Base-by-base conservation (phyloP, 116 monocot species). In the Cymodocea nodosa region DNA sequence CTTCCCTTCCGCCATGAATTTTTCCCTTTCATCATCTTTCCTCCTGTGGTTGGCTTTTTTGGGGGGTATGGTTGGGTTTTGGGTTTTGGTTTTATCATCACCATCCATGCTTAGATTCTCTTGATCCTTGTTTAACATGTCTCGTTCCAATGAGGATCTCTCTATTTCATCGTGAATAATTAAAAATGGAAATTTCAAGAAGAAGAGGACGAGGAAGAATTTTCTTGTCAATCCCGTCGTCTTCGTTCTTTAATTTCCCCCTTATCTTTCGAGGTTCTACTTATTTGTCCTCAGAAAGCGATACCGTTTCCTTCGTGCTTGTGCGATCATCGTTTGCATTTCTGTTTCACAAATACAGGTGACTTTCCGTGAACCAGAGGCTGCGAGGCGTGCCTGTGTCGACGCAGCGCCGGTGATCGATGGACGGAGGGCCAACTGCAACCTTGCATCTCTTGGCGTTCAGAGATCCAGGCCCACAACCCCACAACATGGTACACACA, bases 381-480 rank as follows among this genome's bases (percentile, higher is more conserved):
- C 89, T 0, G 93, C 93, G 36, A 79, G 70, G 89, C 67, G 76
- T 54, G 89, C 94, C 9, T 94, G 94, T 49, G 73, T 82, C 0
- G 94, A 94, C 73, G 80, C 89, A 0, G 68, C 86, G 0, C 94
- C 94, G 30, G 89, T 94, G 79, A 94, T 94, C 62, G 89, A 94
- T 35, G 89, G 89, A 22, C 71, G 94, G 74, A 80, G 84, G 69
- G 87, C 89, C 20, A 94, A 94, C 57, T 94, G 94, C 75, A 94
- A 94, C 76, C 94, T 94, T 69, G 94, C 94, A 67, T 89, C 80
- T 65, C 70, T 94, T 15, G 94, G 94, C 12, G 82, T 90, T 70
- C 80, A 90, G 60, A 84, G 76, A 79, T 81, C 95, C 49, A 83
- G 69, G 72, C 79, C 90, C 53, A 51, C 87, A 50, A 81, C 85